Conservation (phyloP, 1,284 basidiomycete genomes). For the Ustilago curta region DNA sequence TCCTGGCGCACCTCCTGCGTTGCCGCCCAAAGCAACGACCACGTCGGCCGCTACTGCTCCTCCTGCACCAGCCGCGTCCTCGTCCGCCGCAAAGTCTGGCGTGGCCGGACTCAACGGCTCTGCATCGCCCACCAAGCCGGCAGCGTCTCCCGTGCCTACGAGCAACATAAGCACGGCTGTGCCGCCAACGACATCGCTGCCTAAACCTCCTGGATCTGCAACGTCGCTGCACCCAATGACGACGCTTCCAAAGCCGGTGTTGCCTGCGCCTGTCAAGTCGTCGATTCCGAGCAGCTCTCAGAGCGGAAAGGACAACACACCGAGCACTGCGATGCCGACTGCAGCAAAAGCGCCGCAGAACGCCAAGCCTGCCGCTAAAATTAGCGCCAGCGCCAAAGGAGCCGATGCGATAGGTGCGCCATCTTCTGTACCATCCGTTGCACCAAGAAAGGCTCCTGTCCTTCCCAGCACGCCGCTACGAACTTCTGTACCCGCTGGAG, state of each 20-base stretch:
- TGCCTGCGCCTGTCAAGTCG: slow-evolving; percentile 40
- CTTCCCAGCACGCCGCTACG: slow-evolving; percentile 35
- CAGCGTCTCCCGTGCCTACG: neutral
- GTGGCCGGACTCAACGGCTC: slow-evolving; percentile 12
- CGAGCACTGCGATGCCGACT: neutral
- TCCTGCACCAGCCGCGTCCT: neutral
- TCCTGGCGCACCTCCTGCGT: slow-evolving; percentile 1
- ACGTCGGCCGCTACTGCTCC: slow-evolving; percentile 10
- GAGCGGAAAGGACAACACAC: slow-evolving; percentile 7
- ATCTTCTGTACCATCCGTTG: slow-evolving; percentile 8
- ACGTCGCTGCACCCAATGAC: slow-evolving; percentile 28
- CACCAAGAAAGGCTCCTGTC: slow-evolving; percentile 16
- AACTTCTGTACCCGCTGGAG: slow-evolving; percentile 10
- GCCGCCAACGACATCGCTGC: slow-evolving; percentile 20
- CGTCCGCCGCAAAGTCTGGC: slow-evolving; percentile 1
- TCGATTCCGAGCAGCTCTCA: slow-evolving; percentile 22
- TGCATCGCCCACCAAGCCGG: slow-evolving; percentile 16
- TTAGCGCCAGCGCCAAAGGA: slow-evolving; percentile 1
- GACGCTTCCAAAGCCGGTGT: slow-evolving; percentile 37
- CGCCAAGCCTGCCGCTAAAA: neutral
- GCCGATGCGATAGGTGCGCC: neutral
- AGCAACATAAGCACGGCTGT: slow-evolving; percentile 1
- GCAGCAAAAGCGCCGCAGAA: neutral
- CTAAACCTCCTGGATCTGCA: slow-evolving; percentile 27
- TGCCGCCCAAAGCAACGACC: slow-evolving; percentile 11